Evolutionary conservation across 2,329 filamentous ascomycete species (phyloP).

Genomic region (Fusarium sp.): DNA sequence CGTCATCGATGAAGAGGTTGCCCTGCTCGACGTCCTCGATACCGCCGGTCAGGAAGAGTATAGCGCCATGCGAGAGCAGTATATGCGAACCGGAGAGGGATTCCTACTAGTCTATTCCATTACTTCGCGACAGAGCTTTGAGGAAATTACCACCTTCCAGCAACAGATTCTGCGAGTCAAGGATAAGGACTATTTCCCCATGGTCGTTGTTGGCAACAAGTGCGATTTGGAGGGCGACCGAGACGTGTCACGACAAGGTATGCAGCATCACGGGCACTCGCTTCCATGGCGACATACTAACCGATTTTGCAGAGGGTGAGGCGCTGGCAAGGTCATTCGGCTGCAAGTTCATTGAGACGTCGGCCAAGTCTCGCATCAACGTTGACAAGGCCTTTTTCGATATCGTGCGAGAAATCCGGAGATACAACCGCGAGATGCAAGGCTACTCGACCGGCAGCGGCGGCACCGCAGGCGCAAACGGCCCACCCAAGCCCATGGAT

Average conservation of each 20-base stretch:
- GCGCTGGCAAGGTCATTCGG: slow-evolving; percentile 86
- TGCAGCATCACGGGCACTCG: slow-evolving; percentile 42
- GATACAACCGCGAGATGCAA: slow-evolving; percentile 98
- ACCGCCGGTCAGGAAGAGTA: slow-evolving; percentile 99
- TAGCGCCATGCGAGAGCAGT: slow-evolving; percentile 99
- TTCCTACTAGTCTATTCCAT: slow-evolving; percentile 99
- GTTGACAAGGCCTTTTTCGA: slow-evolving; percentile 99
- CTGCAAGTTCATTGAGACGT: slow-evolving; percentile 99
- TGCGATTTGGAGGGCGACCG: slow-evolving; percentile 96
- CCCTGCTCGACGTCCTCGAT: slow-evolving; percentile 96
- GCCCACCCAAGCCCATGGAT: slow-evolving; percentile 80
- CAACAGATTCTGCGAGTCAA: slow-evolving; percentile 98
- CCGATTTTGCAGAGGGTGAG: slow-evolving; percentile 79
- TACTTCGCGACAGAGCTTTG: slow-evolving; percentile 95
- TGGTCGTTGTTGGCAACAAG: slow-evolving; percentile 99
- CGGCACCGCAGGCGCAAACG: slow-evolving; percentile 69
- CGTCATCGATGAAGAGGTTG: slow-evolving; percentile 97
- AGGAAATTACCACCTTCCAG: slow-evolving; percentile 98
- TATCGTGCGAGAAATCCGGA: slow-evolving; percentile 95
- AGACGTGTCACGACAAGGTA: slow-evolving; percentile 92
- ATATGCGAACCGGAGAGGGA: slow-evolving; percentile 98
- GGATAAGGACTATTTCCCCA: slow-evolving; percentile 99
- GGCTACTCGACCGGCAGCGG: slow-evolving; percentile 81
- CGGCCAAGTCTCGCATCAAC: slow-evolving; percentile 97
- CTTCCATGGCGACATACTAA: slow-evolving; percentile 23